Base-by-base conservation (phyloP, 805 yeast genomes). In the Hanseniaspora thailandica region DNA sequence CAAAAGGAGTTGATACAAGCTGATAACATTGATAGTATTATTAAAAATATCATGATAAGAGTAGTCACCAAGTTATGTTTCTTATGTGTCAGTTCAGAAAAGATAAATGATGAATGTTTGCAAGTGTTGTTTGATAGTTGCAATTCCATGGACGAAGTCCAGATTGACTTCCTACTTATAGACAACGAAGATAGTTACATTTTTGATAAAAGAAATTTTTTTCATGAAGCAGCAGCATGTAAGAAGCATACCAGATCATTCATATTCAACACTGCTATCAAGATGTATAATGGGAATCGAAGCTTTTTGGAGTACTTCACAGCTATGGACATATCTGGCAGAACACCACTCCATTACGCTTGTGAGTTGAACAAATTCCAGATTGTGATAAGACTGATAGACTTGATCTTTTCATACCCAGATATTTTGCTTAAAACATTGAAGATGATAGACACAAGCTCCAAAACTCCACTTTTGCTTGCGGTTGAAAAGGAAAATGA, bases 341-440 rank as follows among this genome's bases (percentile, higher is more conserved):
- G 90, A 57, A 80, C 83, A 1, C 89, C 97, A 22, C 69, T 93
- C 17, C 97, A 90, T 66, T 87, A 88, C 63, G 94, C 95, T 5
- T 76, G 94, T 2, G 82, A 78, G 56, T 60, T 70, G 49, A 82
- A 81, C 0, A 71, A 77, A 56, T 61, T 66, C 33, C 76, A 73
- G 38, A 62, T 76, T 23, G 68, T 76, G 17, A 10, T 45, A n/a
- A 41, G 34, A 43, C 38, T 34, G 3, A 39, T 50, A 4, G 39
- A 50, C 12, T 26, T 50, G 15, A 50, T 50, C 13, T 26, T 39
- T n/a, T 35, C 36, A 5, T 8, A 41, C 12, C 28, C 33, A 15
- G 43, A 17, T 4, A 46, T 50, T 23, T 50, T 57, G n/a, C 48
- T 67, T 25, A 57, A 63, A 45, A 58, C 61, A 5, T 59, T 69